Conservation (phyloP, 2,329 filamentous ascomycete species). For the Coniochaeta ligniaria region DNA sequence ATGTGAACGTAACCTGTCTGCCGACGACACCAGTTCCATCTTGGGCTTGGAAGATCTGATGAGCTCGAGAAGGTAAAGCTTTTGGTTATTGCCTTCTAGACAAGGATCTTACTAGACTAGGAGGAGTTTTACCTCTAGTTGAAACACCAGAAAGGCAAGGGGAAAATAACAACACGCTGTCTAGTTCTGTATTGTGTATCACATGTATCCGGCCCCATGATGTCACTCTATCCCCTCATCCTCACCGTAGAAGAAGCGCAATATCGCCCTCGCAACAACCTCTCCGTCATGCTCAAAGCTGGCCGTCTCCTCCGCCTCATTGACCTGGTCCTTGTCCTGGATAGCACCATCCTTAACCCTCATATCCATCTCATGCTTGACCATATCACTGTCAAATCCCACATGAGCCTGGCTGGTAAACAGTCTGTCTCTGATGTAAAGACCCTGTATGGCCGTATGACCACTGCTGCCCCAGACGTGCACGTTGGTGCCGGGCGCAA, state of each 20-base stretch:
- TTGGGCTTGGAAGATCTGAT: too few relatives aligned
- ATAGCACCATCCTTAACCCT: conserved; percentile 54
- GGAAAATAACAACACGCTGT: too few relatives aligned
- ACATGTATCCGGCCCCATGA: too few relatives aligned
- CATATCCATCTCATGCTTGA: conserved; percentile 53
- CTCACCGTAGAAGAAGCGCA: conserved; percentile 48
- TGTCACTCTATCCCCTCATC: conserved; percentile 27
- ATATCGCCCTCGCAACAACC: conserved; percentile 57
- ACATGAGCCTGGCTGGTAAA: conserved; percentile 76
- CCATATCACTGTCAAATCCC: conserved; percentile 65
- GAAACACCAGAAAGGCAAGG: too few relatives aligned
- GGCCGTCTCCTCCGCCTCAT: conserved; percentile 55
- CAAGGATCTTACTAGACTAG: too few relatives aligned
- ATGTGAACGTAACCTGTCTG: too few relatives aligned
- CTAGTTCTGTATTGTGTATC: too few relatives aligned
- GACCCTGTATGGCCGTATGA: conserved; percentile 63
- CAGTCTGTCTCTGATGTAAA: conserved; percentile 58
- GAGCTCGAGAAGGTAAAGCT: too few relatives aligned
- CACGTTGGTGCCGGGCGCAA: conserved; percentile 32
- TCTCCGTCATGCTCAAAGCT: conserved; percentile 62
- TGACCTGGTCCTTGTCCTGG: conserved; percentile 53
- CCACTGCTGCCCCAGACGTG: conserved; percentile 56
- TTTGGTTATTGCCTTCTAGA: too few relatives aligned
- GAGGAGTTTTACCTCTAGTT: too few relatives aligned
- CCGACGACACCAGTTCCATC: too few relatives aligned